Conservation (phyloP, 768 basidiomycete species). For the Pleurotus sapidus region DNA sequence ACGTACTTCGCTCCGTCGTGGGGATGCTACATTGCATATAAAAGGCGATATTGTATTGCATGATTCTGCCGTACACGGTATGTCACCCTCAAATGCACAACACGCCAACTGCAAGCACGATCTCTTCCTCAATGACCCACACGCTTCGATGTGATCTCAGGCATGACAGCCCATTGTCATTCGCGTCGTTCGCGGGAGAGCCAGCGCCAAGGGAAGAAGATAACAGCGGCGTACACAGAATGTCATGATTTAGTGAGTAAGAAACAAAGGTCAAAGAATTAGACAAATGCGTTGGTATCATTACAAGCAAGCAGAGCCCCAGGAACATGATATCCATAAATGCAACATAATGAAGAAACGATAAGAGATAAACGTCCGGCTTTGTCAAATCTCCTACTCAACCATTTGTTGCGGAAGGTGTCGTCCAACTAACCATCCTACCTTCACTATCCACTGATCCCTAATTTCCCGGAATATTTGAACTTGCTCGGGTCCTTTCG, state of each 20-base stretch:
- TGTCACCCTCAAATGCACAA: too few relatives aligned
- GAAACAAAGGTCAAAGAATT: not conserved
- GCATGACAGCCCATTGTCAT: too few relatives aligned
- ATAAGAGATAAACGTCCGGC: not conserved
- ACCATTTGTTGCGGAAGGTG: slow-evolving; percentile 34
- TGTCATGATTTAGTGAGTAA: too few relatives aligned
- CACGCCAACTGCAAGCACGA: too few relatives aligned
- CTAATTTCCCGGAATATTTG: slow-evolving; percentile 36
- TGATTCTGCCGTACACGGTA: not conserved
- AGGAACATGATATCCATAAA: not conserved
- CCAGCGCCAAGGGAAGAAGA: too few relatives aligned
- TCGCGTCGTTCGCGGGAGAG: too few relatives aligned
- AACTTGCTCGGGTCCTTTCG: slow-evolving; percentile 36
- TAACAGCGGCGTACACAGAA: too few relatives aligned
- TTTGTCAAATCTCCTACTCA: slow-evolving; percentile 13
- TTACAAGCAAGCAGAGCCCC: slow-evolving; percentile 1
- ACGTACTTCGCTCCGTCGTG: too few relatives aligned
- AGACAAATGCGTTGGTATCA: not conserved
- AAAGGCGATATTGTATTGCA: not conserved
- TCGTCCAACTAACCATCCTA: slow-evolving; percentile 76
- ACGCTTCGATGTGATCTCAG: too few relatives aligned
- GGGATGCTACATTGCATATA: not conserved
- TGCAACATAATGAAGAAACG: not conserved
- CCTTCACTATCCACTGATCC: slow-evolving; percentile 69
- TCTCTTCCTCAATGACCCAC: too few relatives aligned